Conservation (phyloP, 192 early-diverging fungal genomes). For the Dispira simplex region DNA sequence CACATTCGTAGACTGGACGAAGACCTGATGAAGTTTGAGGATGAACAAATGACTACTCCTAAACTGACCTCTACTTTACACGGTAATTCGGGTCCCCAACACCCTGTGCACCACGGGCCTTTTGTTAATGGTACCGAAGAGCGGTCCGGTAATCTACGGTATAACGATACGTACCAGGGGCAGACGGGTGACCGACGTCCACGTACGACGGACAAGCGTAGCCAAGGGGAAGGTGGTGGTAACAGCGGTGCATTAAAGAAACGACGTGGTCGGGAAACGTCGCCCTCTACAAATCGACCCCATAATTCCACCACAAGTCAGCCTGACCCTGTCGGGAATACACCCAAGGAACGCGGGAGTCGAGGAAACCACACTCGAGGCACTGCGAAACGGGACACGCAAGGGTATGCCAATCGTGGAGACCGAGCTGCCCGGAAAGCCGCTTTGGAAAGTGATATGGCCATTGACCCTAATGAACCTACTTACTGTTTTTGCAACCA, state of each 20-base stretch:
- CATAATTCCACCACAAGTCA: background rate
- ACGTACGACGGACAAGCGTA: background rate
- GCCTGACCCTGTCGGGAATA: background rate
- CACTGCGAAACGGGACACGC: background rate
- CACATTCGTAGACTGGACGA: conserved; percentile 82
- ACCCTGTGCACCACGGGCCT: background rate
- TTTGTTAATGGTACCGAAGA: background rate
- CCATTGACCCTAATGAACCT: conserved; percentile 94
- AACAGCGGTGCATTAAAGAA: background rate
- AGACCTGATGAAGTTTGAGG: conserved; percentile 83
- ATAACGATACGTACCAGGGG: background rate
- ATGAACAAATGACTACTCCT: conserved; percentile 65
- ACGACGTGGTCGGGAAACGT: conserved; percentile 1
- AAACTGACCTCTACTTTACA: conserved; percentile 4
- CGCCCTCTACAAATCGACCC: background rate
- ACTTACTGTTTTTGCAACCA: conserved; percentile 93
- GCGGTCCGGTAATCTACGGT: background rate
- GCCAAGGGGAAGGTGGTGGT: conserved; percentile 6
- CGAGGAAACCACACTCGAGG: conserved; percentile 4
- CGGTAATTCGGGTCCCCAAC: background rate
- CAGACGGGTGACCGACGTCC: background rate
- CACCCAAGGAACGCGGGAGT: conserved; percentile 7
- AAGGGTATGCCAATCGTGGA: background rate
- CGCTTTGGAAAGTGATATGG: conserved; percentile 36
- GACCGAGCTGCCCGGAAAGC: conserved; percentile 1